Conservation (phyloP, 345 rosid genomes). For the Eucalyptus shirleyi region DNA sequence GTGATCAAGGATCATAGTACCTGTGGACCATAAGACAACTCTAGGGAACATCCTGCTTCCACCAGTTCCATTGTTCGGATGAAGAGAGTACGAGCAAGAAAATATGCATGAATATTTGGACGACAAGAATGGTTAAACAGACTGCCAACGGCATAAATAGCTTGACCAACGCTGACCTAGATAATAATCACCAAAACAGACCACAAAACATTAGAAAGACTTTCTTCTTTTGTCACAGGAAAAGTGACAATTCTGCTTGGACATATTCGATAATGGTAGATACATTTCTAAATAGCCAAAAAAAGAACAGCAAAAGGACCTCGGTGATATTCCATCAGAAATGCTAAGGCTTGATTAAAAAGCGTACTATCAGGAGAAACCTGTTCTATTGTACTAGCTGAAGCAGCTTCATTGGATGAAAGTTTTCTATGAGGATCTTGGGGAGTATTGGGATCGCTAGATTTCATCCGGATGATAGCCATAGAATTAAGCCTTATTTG, state of each 20-base stretch:
- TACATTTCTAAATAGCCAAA: not conserved
- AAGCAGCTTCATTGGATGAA: slow-evolving; percentile 12
- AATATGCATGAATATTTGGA: slow-evolving; percentile 83
- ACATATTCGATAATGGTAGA: not conserved
- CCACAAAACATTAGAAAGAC: not conserved
- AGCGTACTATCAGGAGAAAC: slow-evolving; percentile 7
- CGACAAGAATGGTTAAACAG: slow-evolving; percentile 85
- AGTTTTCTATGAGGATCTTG: slow-evolving; percentile 18
- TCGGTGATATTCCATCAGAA: not conserved
- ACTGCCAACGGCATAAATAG: slow-evolving; percentile 59
- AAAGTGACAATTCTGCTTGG: not conserved
- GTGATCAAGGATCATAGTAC: slow-evolving; percentile 1
- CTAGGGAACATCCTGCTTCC: slow-evolving; percentile 46
- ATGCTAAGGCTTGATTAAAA: not conserved
- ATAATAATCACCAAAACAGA: slow-evolving; percentile 15
- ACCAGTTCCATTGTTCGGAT: slow-evolving; percentile 55
- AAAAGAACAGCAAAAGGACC: not conserved
- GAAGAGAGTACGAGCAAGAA: slow-evolving; percentile 61
- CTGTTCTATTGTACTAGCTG: slow-evolving; percentile 58
- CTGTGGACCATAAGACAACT: slow-evolving; percentile 91
- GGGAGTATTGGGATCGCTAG: slow-evolving; percentile 13
- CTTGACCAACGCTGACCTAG: slow-evolving; percentile 54
- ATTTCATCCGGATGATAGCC: slow-evolving; percentile 64
- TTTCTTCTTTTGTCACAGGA: not conserved
- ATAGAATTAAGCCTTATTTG: slow-evolving; percentile 8